Evolutionary conservation across 1,284 basidiomycete genomes (phyloP), one percentile per base, ranked within the genome.

Genomic region (Mrakiaceae sp.): DNA sequence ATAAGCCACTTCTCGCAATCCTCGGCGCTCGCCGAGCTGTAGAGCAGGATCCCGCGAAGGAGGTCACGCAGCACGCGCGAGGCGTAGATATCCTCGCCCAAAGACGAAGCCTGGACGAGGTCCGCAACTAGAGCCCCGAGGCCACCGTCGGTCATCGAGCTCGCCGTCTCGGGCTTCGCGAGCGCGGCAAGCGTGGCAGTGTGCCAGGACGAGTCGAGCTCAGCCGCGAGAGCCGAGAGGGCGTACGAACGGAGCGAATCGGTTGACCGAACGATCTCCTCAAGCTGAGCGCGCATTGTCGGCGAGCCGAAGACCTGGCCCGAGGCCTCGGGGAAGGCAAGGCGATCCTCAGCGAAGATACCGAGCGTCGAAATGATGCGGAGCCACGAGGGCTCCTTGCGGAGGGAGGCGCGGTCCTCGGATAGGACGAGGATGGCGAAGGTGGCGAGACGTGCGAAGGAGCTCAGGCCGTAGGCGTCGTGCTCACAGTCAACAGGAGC

Each of bases 1-100:
- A 77, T 72, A 58, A 94, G 76, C 90, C 93, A 94, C 49, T 80
- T 73, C 66, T 91, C 90, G 0, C 83, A 84, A 68, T 93, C 89
- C 0, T 75, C 76, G 51, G 78, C 80, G 3, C 81, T 81, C 0
- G 84, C 79, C 65, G 83, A 84, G 52, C 81, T 78, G 59, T 77
- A 74, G 51, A 75, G 71, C 63, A 92, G 75, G 42, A 84, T 73
- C 71, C 84, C 79, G 43, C 81, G 81, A 57, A 93, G 71, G 7
- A 89, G 77, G 51, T 79, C 75, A 61, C 81, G 78, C 50, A 93
- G 74, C 16, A 87, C 78, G 14, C 84, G 79, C 4, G 83, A 74
- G 2, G 81, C 67, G 11, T 80, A 77, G 14, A 79, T 72, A 9
- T 84, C 72, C 11, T 68, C 56, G 40, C 67, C 65, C 7, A 72